Evolutionary conservation across 2,329 filamentous ascomycete species (phyloP).

Genomic region (Talaromyces sp.): DNA sequence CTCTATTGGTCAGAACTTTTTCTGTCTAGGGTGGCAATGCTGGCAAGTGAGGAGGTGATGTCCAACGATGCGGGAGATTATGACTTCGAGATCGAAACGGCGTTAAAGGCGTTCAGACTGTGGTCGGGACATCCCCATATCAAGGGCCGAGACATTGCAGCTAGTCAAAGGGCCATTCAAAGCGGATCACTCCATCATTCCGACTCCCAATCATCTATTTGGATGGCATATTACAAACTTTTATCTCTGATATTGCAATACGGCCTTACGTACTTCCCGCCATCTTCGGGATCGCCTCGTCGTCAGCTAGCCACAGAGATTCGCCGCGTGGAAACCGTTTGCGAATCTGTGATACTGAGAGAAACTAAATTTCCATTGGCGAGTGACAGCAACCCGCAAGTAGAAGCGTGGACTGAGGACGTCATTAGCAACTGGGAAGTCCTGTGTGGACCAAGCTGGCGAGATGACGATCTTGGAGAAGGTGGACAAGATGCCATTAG

Average conservation of each 20-base stretch:
- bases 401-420: slow-evolving; percentile 77
- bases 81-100: slow-evolving; percentile 33
- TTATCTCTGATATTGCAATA: slow-evolving; percentile 73
- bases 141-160: slow-evolving; percentile 29
- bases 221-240: slow-evolving; percentile 80
- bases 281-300: slow-evolving; percentile 46
- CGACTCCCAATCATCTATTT: slow-evolving; percentile 56
- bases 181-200: slow-evolving; percentile 25
- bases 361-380: slow-evolving; percentile 84
- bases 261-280: slow-evolving; percentile 37
- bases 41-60: slow-evolving; percentile 57
- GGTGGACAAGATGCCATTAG: slow-evolving; percentile 75
- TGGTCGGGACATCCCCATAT: slow-evolving; percentile 43
- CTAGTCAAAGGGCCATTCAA: slow-evolving; percentile 23
- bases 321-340: slow-evolving; percentile 73
- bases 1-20: slow-evolving; percentile 76
- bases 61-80: slow-evolving; percentile 26
- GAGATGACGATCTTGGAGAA: slow-evolving; percentile 74
- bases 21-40: slow-evolving; percentile 70
- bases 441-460: slow-evolving; percentile 76
- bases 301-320: slow-evolving; percentile 72
- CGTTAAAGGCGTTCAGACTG: slow-evolving; percentile 50
- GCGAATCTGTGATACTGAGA: slow-evolving; percentile 73
- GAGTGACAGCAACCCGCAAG: slow-evolving; percentile 71
- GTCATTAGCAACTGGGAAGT: slow-evolving; percentile 84